phyloP scores from a whole-genome alignment of 1,284 basidiomycete genomes.

The Pulchroboletus neoregius region DNA sequence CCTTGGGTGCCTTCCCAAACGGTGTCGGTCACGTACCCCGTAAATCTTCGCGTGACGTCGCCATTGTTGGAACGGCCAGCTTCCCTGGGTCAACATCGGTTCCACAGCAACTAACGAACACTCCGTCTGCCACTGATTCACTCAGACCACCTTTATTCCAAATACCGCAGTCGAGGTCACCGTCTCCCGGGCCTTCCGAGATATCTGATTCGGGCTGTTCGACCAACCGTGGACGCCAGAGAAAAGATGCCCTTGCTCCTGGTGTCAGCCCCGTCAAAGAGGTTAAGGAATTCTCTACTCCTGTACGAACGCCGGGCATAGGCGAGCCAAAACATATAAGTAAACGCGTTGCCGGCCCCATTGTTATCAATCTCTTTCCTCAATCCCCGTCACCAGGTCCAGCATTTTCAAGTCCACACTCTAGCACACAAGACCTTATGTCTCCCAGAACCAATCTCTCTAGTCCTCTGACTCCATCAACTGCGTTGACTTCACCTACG shows the following conservation, averaged over 20 bases:
- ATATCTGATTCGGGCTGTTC: conserved; percentile 36
- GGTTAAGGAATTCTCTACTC: conserved; percentile 23
- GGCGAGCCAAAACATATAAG: conserved; percentile 55
- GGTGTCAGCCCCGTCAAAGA: conserved; percentile 32
- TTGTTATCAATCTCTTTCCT: conserved; percentile 45
- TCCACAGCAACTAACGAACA: conserved; percentile 24
- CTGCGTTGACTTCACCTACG: conserved; percentile 27
- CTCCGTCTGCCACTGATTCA: conserved; percentile 16
- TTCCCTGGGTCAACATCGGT: conserved; percentile 27
- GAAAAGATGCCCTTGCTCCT: conserved; percentile 35
- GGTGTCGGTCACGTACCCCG: conserved; percentile 25
- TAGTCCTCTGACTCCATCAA: conserved; percentile 27
- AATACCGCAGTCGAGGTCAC: conserved; percentile 47
- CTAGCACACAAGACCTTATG: conserved; percentile 31
- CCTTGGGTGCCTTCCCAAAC: conserved; percentile 16
- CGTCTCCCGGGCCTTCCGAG: conserved; percentile 40
- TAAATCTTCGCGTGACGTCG: conserved; percentile 53
- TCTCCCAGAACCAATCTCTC: conserved; percentile 27
- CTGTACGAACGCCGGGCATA: conserved; percentile 50
- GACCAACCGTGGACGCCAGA: conserved; percentile 27
- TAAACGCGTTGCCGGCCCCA: conserved; percentile 55
- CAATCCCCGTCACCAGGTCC: conserved; percentile 27
- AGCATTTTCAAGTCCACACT: conserved; percentile 25
- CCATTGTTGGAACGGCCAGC: conserved; percentile 47
- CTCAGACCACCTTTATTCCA: conserved; percentile 48